A percentile compares a stretch with the other conserved stretches of the same genome.
phyloP scores from a whole-genome alignment of 2,329 filamentous ascomycete genomes.

The Macrophomina phaseolina region DNA sequence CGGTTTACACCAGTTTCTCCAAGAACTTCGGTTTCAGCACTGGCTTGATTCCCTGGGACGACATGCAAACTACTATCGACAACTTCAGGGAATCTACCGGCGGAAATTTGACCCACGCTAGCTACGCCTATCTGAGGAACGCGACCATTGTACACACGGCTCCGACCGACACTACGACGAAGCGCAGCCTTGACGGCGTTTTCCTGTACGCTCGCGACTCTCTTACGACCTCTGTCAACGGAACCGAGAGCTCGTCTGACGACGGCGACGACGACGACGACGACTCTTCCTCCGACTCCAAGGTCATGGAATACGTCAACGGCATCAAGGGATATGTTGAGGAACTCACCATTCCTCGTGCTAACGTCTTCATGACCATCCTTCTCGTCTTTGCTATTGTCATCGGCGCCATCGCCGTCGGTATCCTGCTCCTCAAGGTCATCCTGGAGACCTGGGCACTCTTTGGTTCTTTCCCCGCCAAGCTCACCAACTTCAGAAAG shows the following conservation, averaged over 20 bases:
- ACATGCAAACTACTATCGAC: constrained; percentile 82
- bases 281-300: constrained; percentile 27
- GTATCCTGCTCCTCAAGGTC: constrained; percentile 88
- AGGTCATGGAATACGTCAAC: constrained; percentile 63
- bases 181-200: constrained; percentile 55
- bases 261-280: constrained; percentile 36
- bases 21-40: constrained; percentile 95
- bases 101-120: constrained; percentile 84
- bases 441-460: constrained; percentile 89
- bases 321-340: constrained; percentile 86
- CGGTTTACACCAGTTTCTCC: constrained; percentile 85
- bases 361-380: constrained; percentile 96
- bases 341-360: constrained; percentile 80
- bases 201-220: constrained; percentile 44
- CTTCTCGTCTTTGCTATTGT: constrained; percentile 87
- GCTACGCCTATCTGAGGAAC: constrained; percentile 74
- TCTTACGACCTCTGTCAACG: constrained; percentile 43
- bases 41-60: constrained; percentile 81
- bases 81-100: constrained; percentile 79
- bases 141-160: constrained; percentile 73
- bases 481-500: constrained; percentile 83
- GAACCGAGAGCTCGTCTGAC: constrained; percentile 36
- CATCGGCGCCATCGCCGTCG: constrained; percentile 80
- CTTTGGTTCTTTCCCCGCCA: constrained; percentile 83
- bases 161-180: constrained; percentile 55